Base-by-base conservation (phyloP, 192 early-diverging fungal species). In the Linnemannia zychae region DNA sequence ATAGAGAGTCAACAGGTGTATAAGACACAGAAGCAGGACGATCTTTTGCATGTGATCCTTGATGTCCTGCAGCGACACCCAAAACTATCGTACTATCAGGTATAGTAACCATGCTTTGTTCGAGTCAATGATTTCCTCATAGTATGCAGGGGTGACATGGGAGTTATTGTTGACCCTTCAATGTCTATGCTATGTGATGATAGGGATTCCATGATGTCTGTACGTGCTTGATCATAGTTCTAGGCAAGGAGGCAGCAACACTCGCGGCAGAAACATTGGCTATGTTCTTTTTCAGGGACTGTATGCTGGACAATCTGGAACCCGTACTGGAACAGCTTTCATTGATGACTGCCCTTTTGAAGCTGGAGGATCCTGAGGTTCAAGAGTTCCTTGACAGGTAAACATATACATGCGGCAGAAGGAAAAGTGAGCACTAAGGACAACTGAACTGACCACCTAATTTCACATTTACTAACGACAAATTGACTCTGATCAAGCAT, bases 131-230 rank as follows among this genome's bases (percentile, higher is more conserved):
- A 0, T 18, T 22, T 0, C 18, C 0, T 53, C 4, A n/a, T 7
- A 7, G 52, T n/a, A 53, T 22, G 52, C 52, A 53, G 57, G 12
- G 28, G 57, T 3, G 3, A 63, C n/a, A 63, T 57, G 22, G 9
- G 24, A 31, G 57, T 11, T 1, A n/a, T 31, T 31, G 4, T 28
- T 63, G 15, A 63, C 0, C 0, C 31, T 12, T n/a, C 13, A 11
- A 28, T 15, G 57, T 63, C 70, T 63, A 28, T 50, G 17, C 22
- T 15, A n/a, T 28, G 28, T 40, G 28, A n/a, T 73, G 16, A 20
- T 50, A 92, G 90, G 91, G 91, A 0, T 92, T 91, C 33, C 91
- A 92, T 68, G 91, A 92, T 77, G 73, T 92, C 5, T 92, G 91
- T 60, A 81, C 89, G 0, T 82, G 81, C 18, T 76, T 91, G 28